Evolutionary conservation across 768 basidiomycete species (phyloP).

Genomic region (Leccinum incarnatum): DNA sequence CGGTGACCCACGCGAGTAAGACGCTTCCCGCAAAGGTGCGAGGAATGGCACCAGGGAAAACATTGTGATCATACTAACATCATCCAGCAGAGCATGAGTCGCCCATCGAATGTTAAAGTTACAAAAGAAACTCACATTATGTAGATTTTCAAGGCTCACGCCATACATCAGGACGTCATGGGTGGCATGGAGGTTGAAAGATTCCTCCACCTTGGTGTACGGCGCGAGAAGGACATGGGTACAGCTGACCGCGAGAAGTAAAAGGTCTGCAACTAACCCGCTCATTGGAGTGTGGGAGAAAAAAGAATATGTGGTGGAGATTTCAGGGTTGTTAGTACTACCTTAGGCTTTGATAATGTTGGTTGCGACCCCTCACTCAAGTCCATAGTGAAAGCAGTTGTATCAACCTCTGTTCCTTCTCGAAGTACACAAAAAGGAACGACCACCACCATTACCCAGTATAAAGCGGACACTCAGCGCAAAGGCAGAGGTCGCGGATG

Average conservation of each 20-base stretch:
- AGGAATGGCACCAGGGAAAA: conserved; percentile 87
- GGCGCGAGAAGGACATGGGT: conserved; percentile 76
- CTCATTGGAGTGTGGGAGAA: conserved; percentile 7
- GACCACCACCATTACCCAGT: conserved; percentile 50
- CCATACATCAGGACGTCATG: conserved; percentile 89
- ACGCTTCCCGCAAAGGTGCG: conserved; percentile 82
- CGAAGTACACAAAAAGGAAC: conserved; percentile 50
- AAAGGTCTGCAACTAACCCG: conserved; percentile 42
- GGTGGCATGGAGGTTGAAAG: conserved; percentile 88
- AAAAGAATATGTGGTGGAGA: background rate
- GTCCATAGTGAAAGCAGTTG: conserved; percentile 46
- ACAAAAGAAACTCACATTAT: conserved; percentile 42
- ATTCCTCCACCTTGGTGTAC: conserved; percentile 96
- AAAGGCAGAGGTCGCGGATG: conserved; percentile 39
- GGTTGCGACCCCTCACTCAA: background rate
- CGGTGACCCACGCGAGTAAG: conserved; percentile 56
- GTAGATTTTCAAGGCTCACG: conserved; percentile 38
- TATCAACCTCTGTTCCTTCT: conserved; percentile 58
- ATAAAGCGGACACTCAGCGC: conserved; percentile 34
- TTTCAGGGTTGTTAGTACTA: background rate
- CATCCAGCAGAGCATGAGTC: conserved; percentile 8
- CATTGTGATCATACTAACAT: conserved; percentile 82
- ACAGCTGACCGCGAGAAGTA: conserved; percentile 53
- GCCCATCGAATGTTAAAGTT: background rate
- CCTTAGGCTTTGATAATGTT: background rate